Conservation (phyloP, 2,329 filamentous ascomycete species). For the Claviceps purpurea region DNA sequence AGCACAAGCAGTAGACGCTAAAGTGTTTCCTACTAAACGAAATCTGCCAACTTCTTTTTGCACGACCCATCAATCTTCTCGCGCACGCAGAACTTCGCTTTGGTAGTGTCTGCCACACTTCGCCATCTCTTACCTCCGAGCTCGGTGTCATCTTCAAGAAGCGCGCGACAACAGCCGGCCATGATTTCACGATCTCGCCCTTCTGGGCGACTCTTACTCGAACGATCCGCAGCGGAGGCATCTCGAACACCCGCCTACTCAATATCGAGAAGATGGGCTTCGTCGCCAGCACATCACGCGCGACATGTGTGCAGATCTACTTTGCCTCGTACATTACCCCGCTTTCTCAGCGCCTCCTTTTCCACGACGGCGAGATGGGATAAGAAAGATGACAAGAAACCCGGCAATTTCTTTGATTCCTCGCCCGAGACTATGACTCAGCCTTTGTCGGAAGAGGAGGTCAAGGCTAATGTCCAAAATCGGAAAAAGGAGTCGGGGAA, state of each 20-base stretch:
- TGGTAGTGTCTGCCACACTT: background rate
- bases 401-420: constrained; percentile 38
- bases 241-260: constrained; percentile 13
- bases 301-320: constrained; percentile 19
- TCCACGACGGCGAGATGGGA: constrained; percentile 21
- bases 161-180: constrained; percentile 6
- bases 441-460: constrained; percentile 39
- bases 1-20: constrained; percentile 6
- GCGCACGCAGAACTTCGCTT: background rate
- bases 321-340: constrained; percentile 16
- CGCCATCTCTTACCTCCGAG: constrained; percentile 5
- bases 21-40: background rate
- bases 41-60: background rate
- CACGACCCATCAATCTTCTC: background rate
- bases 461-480: constrained; percentile 36
- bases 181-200: constrained; percentile 30
- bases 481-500: constrained; percentile 29
- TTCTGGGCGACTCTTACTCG: constrained; percentile 25
- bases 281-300: constrained; percentile 15
- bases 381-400: constrained; percentile 26
- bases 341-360: constrained; percentile 19
- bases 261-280: constrained; percentile 14
- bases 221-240: constrained; percentile 18
- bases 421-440: constrained; percentile 27
- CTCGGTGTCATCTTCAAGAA: background rate